A percentile compares a stretch with the other conserved stretches of the same genome.
Conservation (phyloP, 495 filamentous ascomycete genomes). For the Jackrogersella minutella region DNA sequence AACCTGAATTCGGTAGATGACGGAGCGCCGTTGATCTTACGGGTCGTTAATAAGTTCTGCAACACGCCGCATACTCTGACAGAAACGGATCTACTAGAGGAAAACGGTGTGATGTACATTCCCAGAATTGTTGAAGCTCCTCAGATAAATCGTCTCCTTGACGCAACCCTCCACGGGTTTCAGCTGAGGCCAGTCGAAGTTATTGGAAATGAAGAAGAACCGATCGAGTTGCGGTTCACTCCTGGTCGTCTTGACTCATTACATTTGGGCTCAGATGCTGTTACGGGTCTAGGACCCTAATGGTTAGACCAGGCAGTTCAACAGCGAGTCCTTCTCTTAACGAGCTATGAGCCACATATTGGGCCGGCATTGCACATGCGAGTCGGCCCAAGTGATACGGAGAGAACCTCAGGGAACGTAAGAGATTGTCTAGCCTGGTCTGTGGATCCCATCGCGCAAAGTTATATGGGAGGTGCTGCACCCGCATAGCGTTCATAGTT, state of each 20-base stretch:
- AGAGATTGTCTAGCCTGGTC: too few relatives aligned
- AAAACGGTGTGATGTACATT: not conserved
- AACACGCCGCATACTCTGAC: not conserved
- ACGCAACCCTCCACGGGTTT: not conserved
- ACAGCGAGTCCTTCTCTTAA: too few relatives aligned
- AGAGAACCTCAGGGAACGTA: too few relatives aligned
- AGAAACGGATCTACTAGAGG: conserved; percentile 8
- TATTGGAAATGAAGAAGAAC: not conserved
- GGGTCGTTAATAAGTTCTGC: not conserved
- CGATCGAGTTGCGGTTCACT: conserved; percentile 7
- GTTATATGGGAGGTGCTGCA: too few relatives aligned
- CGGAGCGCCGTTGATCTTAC: not conserved
- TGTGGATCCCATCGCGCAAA: too few relatives aligned
- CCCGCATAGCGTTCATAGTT: too few relatives aligned
- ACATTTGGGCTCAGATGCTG: conserved; percentile 58
- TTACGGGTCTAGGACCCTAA: too few relatives aligned
- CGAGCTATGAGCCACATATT: too few relatives aligned
- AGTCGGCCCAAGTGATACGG: too few relatives aligned
- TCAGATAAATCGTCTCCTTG: not conserved
- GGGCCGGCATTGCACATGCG: too few relatives aligned
- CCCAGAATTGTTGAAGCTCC: conserved; percentile 10
- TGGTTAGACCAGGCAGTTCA: too few relatives aligned
- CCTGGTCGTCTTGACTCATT: conserved; percentile 57
- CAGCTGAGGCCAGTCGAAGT: not conserved
- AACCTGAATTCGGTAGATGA: not conserved